Evolutionary conservation across 768 basidiomycete species (phyloP), one percentile per base, ranked within the genome.

Genomic region (Leccinum rimulosum): DNA sequence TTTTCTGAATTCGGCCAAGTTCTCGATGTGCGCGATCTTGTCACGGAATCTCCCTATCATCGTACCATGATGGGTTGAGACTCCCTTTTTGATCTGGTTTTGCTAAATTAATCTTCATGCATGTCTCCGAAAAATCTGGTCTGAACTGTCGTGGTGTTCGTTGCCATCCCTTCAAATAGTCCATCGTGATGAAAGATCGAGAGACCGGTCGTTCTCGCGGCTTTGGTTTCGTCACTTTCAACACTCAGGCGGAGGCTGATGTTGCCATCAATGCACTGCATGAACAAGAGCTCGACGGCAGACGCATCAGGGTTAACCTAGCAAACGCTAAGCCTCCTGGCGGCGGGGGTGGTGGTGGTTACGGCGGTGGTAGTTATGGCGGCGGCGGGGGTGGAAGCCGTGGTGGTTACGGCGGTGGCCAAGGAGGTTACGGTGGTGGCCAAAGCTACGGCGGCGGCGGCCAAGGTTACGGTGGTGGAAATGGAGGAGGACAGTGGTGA

Each of bases 161-260:
- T 62, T 33, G 31, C 33, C 45, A 27, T 61, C 57, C 28, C 40
- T 58, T 43, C 53, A 51, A 57, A 59, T 55, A 73, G 72, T 68
- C 66, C 61, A 70, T 74, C 57, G 73, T 74, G 57, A 74, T 75
- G 73, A 71, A 75, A 68, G 83, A 84, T 72, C 79, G 82, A 58
- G 83, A 84, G 63, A 84, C 83, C 52, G 80, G 81, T 57, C 80
- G 83, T 61, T 82, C 81, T 57, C 77, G 83, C 65, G 82, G 82
- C 61, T 84, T 84, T 71, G 82, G 82, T 58, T 84, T 84, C 64
- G 82, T 83, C 62, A 80, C 77, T 45, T 77, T 70, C 45, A 19
- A n/a, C 50, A 49, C 51, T 57, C 3, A 31, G 3, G 47, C 50
- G 0, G 74, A 82, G 64, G 82, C 82, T 57, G 59, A 82, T 1